Evolutionary conservation across 2,329 filamentous ascomycete species (phyloP).

Genomic region (Fusarium sp.): DNA sequence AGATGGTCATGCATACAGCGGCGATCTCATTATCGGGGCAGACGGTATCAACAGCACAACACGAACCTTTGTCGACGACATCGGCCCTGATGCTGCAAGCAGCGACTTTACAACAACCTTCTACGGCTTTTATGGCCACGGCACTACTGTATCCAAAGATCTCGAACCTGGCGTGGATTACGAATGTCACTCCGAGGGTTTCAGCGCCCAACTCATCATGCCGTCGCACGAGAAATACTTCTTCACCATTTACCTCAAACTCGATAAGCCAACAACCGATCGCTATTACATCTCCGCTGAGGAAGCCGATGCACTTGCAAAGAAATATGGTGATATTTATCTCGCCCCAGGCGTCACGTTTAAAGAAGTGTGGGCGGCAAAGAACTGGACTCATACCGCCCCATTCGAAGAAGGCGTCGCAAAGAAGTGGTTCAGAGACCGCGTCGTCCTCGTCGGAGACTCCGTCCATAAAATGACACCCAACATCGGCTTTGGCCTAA

Average conservation of each 20-base stretch:
- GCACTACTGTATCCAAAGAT: not conserved
- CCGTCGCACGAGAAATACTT: slow-evolving; percentile 15
- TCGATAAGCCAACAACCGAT: not conserved
- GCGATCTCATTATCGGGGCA: slow-evolving; percentile 26
- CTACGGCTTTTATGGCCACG: slow-evolving; percentile 25
- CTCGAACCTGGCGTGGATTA: slow-evolving; percentile 9
- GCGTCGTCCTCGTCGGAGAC: slow-evolving; percentile 28
- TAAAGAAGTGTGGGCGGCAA: slow-evolving; percentile 11
- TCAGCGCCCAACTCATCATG: slow-evolving; percentile 20
- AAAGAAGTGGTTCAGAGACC: slow-evolving; percentile 25
- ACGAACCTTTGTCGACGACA: not conserved
- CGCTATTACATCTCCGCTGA: not conserved
- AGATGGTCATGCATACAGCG: slow-evolving; percentile 13
- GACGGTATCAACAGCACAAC: slow-evolving; percentile 32
- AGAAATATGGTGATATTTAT: not conserved
- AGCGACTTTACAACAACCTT: slow-evolving; percentile 12
- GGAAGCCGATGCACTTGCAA: slow-evolving; percentile 1
- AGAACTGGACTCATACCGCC: slow-evolving; percentile 9
- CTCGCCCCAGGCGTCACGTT: slow-evolving; percentile 3
- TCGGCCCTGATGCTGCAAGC: not conserved
- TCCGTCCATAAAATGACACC: slow-evolving; percentile 34
- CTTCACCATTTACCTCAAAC: slow-evolving; percentile 21
- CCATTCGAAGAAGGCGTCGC: slow-evolving; percentile 26
- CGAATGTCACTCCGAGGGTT: slow-evolving; percentile 3
- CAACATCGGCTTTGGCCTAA: slow-evolving; percentile 28